Conservation (phyloP, 2,329 filamentous ascomycete genomes). For the Phialocephala subalpina region DNA sequence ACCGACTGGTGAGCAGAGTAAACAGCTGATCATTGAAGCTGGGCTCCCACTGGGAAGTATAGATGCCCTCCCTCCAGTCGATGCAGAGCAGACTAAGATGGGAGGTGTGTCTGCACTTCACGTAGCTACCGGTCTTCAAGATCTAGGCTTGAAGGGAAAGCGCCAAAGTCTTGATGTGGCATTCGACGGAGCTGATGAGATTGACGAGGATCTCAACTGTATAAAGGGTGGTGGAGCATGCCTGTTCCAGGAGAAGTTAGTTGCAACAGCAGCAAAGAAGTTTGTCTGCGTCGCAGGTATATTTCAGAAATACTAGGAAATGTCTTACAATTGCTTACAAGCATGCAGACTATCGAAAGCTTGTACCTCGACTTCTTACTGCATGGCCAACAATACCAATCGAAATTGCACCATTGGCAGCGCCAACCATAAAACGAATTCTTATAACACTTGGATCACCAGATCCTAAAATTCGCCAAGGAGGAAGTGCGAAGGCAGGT, state of each 20-base stretch:
- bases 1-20: constrained; percentile 82
- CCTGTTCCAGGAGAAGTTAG: constrained; percentile 96
- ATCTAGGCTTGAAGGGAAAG: constrained; percentile 45
- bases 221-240: constrained; percentile 99
- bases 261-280: constrained; percentile 82
- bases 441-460: constrained; percentile 77
- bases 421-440: constrained; percentile 76
- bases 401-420: constrained; percentile 88
- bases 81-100: constrained; percentile 35
- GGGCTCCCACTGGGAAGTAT: constrained; percentile 74
- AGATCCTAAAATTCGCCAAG: constrained; percentile 75
- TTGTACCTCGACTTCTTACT: constrained; percentile 76
- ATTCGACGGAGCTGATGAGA: constrained; percentile 97
- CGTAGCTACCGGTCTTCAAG: constrained; percentile 59
- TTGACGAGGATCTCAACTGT: constrained; percentile 92
- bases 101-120: constrained; percentile 68
- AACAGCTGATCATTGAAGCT: constrained; percentile 82
- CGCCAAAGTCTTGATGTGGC: constrained; percentile 78
- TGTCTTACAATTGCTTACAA: not conserved
- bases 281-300: constrained; percentile 87
- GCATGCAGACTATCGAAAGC: constrained; percentile 84
- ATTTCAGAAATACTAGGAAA: not conserved
- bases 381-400: constrained; percentile 90
- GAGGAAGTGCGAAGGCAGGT: constrained; percentile 79
- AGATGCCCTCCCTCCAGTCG: constrained; percentile 44